Evolutionary conservation across 768 basidiomycete genomes (phyloP), one percentile per base, ranked within the genome.

Genomic region (Rickenella mellea): DNA sequence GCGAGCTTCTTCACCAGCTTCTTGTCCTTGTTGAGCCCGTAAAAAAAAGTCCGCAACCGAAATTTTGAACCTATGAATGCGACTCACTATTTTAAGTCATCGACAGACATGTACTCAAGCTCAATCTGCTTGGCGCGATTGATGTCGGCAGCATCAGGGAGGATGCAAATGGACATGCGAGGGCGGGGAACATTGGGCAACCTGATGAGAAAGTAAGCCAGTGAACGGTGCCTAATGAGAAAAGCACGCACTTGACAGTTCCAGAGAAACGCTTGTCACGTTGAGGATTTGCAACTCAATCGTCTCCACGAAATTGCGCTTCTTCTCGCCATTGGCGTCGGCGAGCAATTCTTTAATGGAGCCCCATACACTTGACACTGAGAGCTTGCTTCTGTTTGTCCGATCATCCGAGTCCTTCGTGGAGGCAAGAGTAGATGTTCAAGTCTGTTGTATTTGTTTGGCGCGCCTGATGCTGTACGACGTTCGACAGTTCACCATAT

Each of bases 231-330:
- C n/a, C n/a, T 26, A 4, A 24, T 49, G 31, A 22, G 9, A 24
- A n/a, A 22, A 5, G n/a, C 22, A 63, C 75, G 47, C 51, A 92
- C 92, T 93, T 94, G 69, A 94, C 90, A 39, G 91, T 96, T 58
- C 91, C 91, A 51, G 90, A 93, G 87, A 99, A 98, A 90, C 96
- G 96, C 76, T 98, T 99, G 69, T 99, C 96, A 51, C 96, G 76
- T 80, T 98, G 96, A 55, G 96, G 94, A 96, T 88, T 66, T 94
- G 91, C 54, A 96, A 76, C 66, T 96, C 92, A 59, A 94, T 82
- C 44, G 92, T 96, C 76, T 94, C 91, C 49, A 46, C 57, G 55
- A 66, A 67, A 52, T 67, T 67, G 30, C 66, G 51, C 60, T 66
- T 66, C 56, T 66, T 65, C 44, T 65, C 66, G 43, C 65, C 58